Percentiles rank a stretch among this genome's conserved stretches.
phyloP scores from a whole-genome alignment of 2,329 filamentous ascomycete species.

The Fusarium sp. region DNA sequence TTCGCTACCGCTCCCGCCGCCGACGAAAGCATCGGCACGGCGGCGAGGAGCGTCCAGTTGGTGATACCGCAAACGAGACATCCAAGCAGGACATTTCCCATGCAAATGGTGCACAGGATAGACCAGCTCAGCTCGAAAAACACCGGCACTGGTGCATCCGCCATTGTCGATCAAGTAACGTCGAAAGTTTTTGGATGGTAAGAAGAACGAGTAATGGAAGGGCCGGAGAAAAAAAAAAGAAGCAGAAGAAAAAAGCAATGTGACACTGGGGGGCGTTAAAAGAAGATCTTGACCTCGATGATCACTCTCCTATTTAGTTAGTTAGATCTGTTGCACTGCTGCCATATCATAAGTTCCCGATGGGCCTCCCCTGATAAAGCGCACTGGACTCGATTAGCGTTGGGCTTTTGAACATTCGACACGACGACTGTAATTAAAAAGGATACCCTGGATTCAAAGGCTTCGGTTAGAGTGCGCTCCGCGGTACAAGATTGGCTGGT shows the following conservation, averaged over 20 bases:
- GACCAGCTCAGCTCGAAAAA: conserved; percentile 59
- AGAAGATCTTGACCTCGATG: not conserved
- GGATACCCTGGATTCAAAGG: not conserved
- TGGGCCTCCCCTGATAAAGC: not conserved
- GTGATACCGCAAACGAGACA: conserved; percentile 55
- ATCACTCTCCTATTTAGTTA: conserved; percentile 17
- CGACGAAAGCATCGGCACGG: conserved; percentile 56
- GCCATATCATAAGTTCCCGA: conserved; percentile 1
- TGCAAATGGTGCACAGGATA: conserved; percentile 57
- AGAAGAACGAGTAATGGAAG: not conserved
- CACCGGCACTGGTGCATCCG: conserved; percentile 23
- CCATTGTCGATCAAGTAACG: conserved; percentile 14
- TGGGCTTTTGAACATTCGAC: too few species aligned
- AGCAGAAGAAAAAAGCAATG: conserved; percentile 11
- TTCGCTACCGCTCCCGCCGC: conserved; percentile 55
- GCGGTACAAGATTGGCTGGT: not conserved
- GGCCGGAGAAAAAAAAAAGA: not conserved
- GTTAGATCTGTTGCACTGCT: not conserved
- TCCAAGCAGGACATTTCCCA: conserved; percentile 55
- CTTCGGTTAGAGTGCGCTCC: not conserved
- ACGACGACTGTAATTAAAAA: not conserved
- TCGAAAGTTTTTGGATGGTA: not conserved
- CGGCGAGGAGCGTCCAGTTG: conserved; percentile 51
- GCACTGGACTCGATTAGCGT: not conserved
- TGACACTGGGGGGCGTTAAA: conserved; percentile 8